phyloP scores from a whole-genome alignment of 805 yeast genomes.

The Ogataea wickerhamii region DNA sequence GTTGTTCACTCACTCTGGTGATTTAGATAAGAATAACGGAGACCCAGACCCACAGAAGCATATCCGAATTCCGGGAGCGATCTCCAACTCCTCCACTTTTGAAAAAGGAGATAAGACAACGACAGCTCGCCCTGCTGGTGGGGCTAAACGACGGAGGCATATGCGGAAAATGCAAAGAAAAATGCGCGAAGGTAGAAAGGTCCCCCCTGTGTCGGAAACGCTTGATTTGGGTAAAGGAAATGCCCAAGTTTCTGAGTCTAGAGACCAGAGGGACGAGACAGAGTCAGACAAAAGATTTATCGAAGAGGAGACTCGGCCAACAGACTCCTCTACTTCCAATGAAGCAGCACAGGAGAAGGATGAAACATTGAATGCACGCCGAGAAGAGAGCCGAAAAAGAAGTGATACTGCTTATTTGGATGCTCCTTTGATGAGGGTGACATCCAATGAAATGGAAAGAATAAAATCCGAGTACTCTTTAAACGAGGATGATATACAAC shows the following conservation, averaged over 20 bases:
- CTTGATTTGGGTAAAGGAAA: conserved; percentile 32
- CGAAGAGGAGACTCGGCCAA: conserved; percentile 6
- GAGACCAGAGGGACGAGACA: conserved; percentile 9
- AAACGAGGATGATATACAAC: conserved; percentile 26
- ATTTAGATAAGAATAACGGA: conserved; percentile 12
- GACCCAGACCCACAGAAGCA: conserved; percentile 2
- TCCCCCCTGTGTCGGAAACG: conserved; percentile 32
- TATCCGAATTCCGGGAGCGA: conserved; percentile 8
- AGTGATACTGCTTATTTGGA: not conserved
- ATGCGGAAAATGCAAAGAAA: conserved; percentile 25
- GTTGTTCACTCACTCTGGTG: conserved; percentile 1
- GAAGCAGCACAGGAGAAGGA: conserved; percentile 2
- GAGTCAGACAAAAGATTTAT: conserved; percentile 4
- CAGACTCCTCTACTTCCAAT: conserved; percentile 13
- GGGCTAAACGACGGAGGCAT: conserved; percentile 52
- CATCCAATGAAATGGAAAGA: conserved; percentile 14
- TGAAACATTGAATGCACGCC: conserved; percentile 4
- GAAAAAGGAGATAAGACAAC: conserved; percentile 21
- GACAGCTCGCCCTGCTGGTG: conserved; percentile 70
- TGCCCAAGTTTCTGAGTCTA: conserved; percentile 1
- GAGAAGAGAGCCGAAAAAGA: conserved; percentile 4
- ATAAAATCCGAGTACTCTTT: conserved; percentile 18
- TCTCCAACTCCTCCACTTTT: not conserved
- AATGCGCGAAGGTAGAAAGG: conserved; percentile 28
- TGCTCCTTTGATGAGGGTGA: conserved; percentile 9